These are phyloP conservation scores for Dipteronia sinensis DNA, from an alignment of 345 rosid genomes.

Conservation along the genomic window DNA sequence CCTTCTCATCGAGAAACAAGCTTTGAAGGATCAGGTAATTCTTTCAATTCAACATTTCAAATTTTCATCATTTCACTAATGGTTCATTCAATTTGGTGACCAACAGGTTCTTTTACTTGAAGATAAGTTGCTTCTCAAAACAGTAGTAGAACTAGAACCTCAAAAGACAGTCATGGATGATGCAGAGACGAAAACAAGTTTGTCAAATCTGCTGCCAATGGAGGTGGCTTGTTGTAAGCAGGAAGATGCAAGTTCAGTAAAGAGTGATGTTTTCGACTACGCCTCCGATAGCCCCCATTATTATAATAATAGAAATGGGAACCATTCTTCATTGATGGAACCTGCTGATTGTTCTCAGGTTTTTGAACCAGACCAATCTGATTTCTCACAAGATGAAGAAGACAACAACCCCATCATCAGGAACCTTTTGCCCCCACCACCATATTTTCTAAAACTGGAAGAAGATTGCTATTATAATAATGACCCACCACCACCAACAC, in stretches of 20 bases:
- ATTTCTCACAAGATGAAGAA: slow-evolving; percentile 49
- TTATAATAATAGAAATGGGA: slow-evolving; percentile 22
- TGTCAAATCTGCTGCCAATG: slow-evolving; percentile 3
- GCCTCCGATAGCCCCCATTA: slow-evolving; percentile 41
- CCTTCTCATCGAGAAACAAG: slow-evolving; percentile 49
- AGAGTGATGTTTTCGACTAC: slow-evolving; percentile 48
- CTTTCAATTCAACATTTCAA: background rate
- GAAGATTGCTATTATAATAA: slow-evolving; percentile 21
- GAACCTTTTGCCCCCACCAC: slow-evolving; percentile 30
- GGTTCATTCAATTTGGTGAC: too few relatives aligned
- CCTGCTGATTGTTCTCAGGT: slow-evolving; percentile 45
- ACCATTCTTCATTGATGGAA: slow-evolving; percentile 32
- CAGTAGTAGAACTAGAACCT: slow-evolving; percentile 12
- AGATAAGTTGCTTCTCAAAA: slow-evolving; percentile 40
- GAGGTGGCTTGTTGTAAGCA: slow-evolving; percentile 30
- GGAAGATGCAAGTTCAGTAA: slow-evolving; percentile 49
- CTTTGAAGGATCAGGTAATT: slow-evolving; percentile 55
- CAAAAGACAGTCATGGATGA: slow-evolving; percentile 6
- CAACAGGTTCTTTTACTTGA: slow-evolving; percentile 51
- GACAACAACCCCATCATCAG: slow-evolving; percentile 39
- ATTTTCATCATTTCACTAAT: background rate
- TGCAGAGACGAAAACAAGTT: background rate
- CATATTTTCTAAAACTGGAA: slow-evolving; percentile 37
- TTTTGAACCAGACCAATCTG: slow-evolving; percentile 46
- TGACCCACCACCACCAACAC: slow-evolving; percentile 6